Conservation (phyloP, 78 protist genomes). For the Mastigamoeba balamuthi region DNA sequence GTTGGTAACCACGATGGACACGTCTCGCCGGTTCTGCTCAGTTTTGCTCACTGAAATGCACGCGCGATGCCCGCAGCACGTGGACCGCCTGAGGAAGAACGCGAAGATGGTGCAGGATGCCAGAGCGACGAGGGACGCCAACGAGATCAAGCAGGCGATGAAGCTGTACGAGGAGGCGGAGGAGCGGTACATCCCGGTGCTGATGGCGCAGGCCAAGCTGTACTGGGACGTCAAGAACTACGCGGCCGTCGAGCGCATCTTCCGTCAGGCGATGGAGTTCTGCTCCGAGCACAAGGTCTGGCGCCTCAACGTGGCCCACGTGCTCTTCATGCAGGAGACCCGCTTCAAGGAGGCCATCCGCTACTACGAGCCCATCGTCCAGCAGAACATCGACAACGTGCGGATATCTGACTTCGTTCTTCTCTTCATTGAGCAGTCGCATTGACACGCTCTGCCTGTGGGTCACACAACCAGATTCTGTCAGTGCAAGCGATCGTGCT, state of each 20-base stretch:
- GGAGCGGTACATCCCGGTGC: conserved; percentile 59
- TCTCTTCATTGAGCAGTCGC: neutral
- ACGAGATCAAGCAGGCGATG: conserved; percentile 24
- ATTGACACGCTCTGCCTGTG: neutral
- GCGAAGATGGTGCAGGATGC: conserved; percentile 59
- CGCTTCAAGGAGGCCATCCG: conserved; percentile 61
- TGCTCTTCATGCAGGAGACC: conserved; percentile 56
- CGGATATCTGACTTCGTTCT: too few species aligned
- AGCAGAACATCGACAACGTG: conserved; percentile 8
- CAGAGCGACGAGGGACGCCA: conserved; percentile 5
- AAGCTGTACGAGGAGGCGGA: conserved; percentile 48
- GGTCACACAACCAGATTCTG: neutral
- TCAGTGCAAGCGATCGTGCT: conserved; percentile 56
- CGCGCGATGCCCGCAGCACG: too few species aligned
- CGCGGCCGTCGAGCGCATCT: conserved; percentile 42
- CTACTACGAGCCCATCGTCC: conserved; percentile 61
- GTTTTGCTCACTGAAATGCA: neutral
- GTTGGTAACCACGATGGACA: neutral
- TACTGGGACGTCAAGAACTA: conserved; percentile 71
- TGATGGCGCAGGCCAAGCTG: conserved; percentile 67
- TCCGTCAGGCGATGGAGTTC: conserved; percentile 49
- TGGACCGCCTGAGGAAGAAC: conserved; percentile 35
- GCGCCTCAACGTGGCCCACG: conserved; percentile 75
- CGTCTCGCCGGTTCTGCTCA: neutral
- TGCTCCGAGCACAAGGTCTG: conserved; percentile 63